A percentile compares a stretch with the other conserved stretches of the same genome.
Conservation (phyloP, 2,329 filamentous ascomycete species). For the Trichophaea hybrida region DNA sequence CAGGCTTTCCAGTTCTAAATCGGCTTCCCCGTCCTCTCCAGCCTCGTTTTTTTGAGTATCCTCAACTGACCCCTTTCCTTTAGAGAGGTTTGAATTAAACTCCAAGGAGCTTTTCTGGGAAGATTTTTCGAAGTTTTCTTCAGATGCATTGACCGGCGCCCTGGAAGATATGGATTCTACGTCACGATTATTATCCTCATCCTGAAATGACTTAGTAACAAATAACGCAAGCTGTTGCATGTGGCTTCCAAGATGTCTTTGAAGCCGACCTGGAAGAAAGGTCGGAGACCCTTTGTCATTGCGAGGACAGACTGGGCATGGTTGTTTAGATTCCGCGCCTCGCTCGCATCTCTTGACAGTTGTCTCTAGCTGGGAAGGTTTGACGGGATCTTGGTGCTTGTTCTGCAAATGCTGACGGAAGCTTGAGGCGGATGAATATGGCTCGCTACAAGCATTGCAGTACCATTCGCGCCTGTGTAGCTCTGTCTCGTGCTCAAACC, state of each 20-base stretch:
- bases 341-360: slow-evolving; percentile 12
- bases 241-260: slow-evolving; percentile 14
- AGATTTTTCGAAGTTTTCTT: not conserved
- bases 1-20: no score
- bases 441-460: slow-evolving; percentile 11
- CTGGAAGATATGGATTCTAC: not conserved
- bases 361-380: slow-evolving; percentile 1
- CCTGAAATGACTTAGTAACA: not conserved
- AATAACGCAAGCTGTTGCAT: slow-evolving; percentile 20
- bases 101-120: not conserved
- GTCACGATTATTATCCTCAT: not conserved
- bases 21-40: no score
- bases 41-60: no score
- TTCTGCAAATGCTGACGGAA: slow-evolving; percentile 9
- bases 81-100: not conserved
- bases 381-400: slow-evolving; percentile 4
- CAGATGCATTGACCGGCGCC: not conserved
- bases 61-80: no score
- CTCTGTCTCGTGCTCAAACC: slow-evolving; percentile 25
- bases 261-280: not conserved
- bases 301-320: slow-evolving; percentile 9
- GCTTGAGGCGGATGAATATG: not conserved
- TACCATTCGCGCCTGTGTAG: slow-evolving; percentile 23
- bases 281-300: not conserved
- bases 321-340: not conserved